phyloP scores from a whole-genome alignment of 2,329 filamentous ascomycete genomes.

The Ophiostoma novo-ulmi region DNA sequence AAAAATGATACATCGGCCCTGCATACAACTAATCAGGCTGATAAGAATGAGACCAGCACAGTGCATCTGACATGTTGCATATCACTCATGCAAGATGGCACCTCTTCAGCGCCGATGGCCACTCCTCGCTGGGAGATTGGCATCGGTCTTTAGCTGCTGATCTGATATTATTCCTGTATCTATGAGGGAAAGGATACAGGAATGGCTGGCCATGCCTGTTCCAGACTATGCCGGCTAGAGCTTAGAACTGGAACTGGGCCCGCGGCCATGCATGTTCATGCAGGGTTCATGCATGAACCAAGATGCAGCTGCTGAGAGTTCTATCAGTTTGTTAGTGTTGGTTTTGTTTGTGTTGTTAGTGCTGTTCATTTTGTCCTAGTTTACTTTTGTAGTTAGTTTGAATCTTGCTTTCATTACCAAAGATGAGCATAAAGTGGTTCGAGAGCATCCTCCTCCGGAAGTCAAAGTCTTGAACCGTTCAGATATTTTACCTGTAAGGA shows the following conservation, averaged over 20 bases:
- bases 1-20: not conserved
- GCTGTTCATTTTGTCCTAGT: not conserved
- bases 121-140: not conserved
- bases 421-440: not conserved
- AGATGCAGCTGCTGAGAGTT: not conserved
- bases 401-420: not conserved
- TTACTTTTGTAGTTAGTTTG: not conserved
- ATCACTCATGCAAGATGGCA: conserved; percentile 1
- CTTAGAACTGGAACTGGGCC: not conserved
- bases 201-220: not conserved
- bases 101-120: conserved; percentile 5
- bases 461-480: not conserved
- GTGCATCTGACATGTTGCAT: not conserved
- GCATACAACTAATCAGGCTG: not conserved
- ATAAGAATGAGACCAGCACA: not conserved
- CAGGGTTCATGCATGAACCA: not conserved
- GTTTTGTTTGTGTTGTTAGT: not conserved
- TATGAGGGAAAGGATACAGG: not conserved
- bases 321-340: not conserved
- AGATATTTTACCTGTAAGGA: not conserved
- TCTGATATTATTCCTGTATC: not conserved
- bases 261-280: not conserved
- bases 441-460: not conserved
- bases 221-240: not conserved
- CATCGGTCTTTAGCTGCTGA: not conserved